Evolutionary conservation across 1,139 yeast genomes (phyloP).

Genomic region (Sugiyamaella japonica): DNA sequence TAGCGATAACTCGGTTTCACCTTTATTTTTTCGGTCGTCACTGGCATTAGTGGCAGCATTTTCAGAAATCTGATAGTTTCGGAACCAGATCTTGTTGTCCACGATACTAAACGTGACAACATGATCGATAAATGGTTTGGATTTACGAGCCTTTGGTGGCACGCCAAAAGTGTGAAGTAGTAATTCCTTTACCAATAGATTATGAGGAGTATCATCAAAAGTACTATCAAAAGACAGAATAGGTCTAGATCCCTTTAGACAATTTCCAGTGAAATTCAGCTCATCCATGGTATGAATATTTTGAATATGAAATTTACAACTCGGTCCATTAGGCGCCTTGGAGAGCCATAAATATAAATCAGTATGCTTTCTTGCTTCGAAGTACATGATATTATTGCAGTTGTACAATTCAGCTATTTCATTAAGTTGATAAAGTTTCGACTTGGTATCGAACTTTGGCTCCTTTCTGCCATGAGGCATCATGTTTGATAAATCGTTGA

Average conservation of each 20-base stretch:
- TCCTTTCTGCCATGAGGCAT: slow-evolving; percentile 96
- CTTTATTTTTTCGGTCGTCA: slow-evolving; percentile 32
- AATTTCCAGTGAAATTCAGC: slow-evolving; percentile 93
- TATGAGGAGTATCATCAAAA: slow-evolving; percentile 67
- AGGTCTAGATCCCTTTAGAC: slow-evolving; percentile 96
- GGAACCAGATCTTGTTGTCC: slow-evolving; percentile 92
- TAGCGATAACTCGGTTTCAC: slow-evolving; percentile 59
- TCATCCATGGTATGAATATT: slow-evolving; percentile 96
- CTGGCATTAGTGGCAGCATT: slow-evolving; percentile 49
- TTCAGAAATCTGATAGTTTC: slow-evolving; percentile 92
- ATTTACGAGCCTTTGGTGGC: slow-evolving; percentile 91
- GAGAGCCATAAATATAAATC: slow-evolving; percentile 94
- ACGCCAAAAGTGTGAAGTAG: slow-evolving; percentile 89
- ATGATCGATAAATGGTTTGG: slow-evolving; percentile 94
- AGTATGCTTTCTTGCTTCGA: slow-evolving; percentile 95
- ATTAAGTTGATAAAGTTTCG: slow-evolving; percentile 81
- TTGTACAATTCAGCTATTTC: slow-evolving; percentile 96
- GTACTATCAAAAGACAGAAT: slow-evolving; percentile 80
- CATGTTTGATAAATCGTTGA: slow-evolving; percentile 73
- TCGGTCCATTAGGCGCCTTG: slow-evolving; percentile 98
- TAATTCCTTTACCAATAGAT: slow-evolving; percentile 77
- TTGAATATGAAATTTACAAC: slow-evolving; percentile 88
- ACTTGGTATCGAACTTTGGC: slow-evolving; percentile 92
- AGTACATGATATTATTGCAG: slow-evolving; percentile 92
- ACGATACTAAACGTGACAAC: slow-evolving; percentile 91